These are phyloP conservation scores for Aspergillus taichungensis DNA, from an alignment of 495 filamentous ascomycete species.

Conservation along the genomic window DNA sequence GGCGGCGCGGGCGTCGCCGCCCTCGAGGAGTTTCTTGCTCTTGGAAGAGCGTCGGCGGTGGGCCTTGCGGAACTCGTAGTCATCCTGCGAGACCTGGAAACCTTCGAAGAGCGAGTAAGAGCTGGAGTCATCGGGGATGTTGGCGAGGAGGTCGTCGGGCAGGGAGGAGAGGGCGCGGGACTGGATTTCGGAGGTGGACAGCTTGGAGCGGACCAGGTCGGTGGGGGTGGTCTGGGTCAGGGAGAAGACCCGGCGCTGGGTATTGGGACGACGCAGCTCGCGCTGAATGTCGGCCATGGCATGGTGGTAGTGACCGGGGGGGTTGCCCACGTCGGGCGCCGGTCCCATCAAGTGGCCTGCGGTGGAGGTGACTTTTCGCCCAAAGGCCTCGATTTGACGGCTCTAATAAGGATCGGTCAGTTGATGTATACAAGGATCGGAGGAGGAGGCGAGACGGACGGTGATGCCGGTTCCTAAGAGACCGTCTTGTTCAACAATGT, in stretches of 20 bases:
- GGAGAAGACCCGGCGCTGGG: slow-evolving; percentile 84
- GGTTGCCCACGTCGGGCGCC: slow-evolving; percentile 45
- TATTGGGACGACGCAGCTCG: slow-evolving; percentile 68
- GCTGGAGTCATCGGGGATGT: slow-evolving; percentile 79
- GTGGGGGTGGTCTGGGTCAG: slow-evolving; percentile 81
- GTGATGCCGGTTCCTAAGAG: slow-evolving; percentile 46
- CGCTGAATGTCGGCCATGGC: slow-evolving; percentile 86
- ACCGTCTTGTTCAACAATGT: slow-evolving; percentile 39
- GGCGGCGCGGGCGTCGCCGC: slow-evolving; percentile 40
- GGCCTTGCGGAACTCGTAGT: slow-evolving; percentile 49
- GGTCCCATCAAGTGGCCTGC: slow-evolving; percentile 81
- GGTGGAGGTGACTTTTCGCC: slow-evolving; percentile 88
- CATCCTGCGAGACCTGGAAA: slow-evolving; percentile 77
- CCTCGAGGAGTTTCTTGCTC: slow-evolving; percentile 64
- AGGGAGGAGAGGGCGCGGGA: slow-evolving; percentile 84
- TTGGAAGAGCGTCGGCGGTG: slow-evolving; percentile 63
- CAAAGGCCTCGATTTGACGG: slow-evolving; percentile 84
- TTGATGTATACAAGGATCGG: slow-evolving; percentile 1
- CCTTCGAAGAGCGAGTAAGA: slow-evolving; percentile 92
- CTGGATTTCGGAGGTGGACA: slow-evolving; percentile 89
- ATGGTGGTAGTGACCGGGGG: slow-evolving; percentile 57
- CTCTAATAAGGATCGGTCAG: slow-evolving; percentile 42
- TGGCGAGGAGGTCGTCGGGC: slow-evolving; percentile 78
- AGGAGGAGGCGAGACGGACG: slow-evolving; percentile 24
- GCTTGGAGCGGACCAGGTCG: slow-evolving; percentile 83